phyloP scores from a whole-genome alignment of 257 asterid genomes.

The Forsythia suspensa region DNA sequence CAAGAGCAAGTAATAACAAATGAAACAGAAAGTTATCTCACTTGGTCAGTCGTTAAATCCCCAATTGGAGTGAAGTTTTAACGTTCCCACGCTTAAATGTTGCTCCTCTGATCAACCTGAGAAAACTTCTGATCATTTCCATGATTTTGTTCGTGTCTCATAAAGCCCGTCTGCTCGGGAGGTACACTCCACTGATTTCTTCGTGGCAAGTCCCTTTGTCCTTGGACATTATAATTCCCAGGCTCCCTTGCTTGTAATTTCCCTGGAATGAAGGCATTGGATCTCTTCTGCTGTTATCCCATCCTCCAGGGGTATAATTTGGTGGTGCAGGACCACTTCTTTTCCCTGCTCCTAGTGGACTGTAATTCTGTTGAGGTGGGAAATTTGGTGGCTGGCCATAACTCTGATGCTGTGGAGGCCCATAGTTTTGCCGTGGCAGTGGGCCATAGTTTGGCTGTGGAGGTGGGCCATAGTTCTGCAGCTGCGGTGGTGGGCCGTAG shows the following conservation, averaged over 20 bases:
- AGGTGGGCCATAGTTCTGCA: conserved; percentile 24
- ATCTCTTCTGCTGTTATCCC: conserved; percentile 11
- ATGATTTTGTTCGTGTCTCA: neutral
- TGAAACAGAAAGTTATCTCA: conserved; percentile 17
- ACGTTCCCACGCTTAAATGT: conserved; percentile 20
- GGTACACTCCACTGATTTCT: conserved; percentile 22
- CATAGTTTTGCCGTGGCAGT: conserved; percentile 14
- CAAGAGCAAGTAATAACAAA: conserved; percentile 6
- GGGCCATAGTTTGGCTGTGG: conserved; percentile 13
- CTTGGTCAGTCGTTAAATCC: conserved; percentile 5
- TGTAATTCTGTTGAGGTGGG: conserved; percentile 24
- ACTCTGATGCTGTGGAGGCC: neutral
- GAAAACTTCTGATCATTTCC: neutral
- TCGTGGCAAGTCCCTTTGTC: conserved; percentile 26
- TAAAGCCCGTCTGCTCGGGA: conserved; percentile 7
- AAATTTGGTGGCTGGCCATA: conserved; percentile 28
- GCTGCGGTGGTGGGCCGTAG: conserved; percentile 24
- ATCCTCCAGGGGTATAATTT: conserved; percentile 18
- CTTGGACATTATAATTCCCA: conserved; percentile 26
- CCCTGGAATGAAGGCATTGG: conserved; percentile 28
- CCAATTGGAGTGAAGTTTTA: conserved; percentile 25
- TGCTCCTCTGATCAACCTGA: conserved; percentile 18
- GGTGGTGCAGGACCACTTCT: conserved; percentile 29
- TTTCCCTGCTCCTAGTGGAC: conserved; percentile 32
- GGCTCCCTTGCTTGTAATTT: conserved; percentile 18